phyloP scores from a whole-genome alignment of 805 yeast genomes.

The Helenozyma baotianmanensis region DNA sequence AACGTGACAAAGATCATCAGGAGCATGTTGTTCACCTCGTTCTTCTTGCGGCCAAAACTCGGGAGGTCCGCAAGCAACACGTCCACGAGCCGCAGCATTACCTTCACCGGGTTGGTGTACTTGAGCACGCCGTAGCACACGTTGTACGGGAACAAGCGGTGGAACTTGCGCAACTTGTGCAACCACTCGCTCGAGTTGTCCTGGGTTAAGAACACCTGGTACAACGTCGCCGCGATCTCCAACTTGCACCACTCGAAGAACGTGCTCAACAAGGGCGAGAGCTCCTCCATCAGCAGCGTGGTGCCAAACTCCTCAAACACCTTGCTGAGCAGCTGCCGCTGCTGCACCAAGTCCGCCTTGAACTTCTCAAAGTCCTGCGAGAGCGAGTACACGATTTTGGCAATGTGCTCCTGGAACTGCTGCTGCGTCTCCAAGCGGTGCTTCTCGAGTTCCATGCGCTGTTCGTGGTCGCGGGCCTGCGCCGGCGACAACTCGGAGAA shows the following conservation, averaged over 20 bases:
- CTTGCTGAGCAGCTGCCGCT: slow-evolving; percentile 50
- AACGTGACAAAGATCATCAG: slow-evolving; percentile 72
- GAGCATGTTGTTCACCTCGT: slow-evolving; percentile 38
- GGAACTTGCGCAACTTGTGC: slow-evolving; percentile 65
- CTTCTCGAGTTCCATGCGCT: slow-evolving; percentile 58
- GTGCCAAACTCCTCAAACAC: slow-evolving; percentile 64
- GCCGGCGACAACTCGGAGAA: slow-evolving; percentile 33
- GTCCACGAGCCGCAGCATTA: slow-evolving; percentile 76
- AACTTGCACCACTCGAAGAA: slow-evolving; percentile 80
- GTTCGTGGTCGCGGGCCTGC: slow-evolving; percentile 53
- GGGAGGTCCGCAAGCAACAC: slow-evolving; percentile 58
- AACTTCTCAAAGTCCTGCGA: slow-evolving; percentile 56
- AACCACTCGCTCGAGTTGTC: slow-evolving; percentile 78
- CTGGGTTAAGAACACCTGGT: slow-evolving; percentile 72
- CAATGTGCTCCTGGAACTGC: slow-evolving; percentile 68
- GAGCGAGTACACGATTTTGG: slow-evolving; percentile 50
- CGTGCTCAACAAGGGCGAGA: slow-evolving; percentile 63
- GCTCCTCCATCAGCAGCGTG: slow-evolving; percentile 46
- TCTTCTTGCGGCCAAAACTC: slow-evolving; percentile 15
- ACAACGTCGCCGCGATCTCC: slow-evolving; percentile 79
- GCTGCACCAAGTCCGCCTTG: slow-evolving; percentile 47
- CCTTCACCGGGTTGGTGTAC: slow-evolving; percentile 82
- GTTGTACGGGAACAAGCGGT: slow-evolving; percentile 73
- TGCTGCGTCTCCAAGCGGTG: slow-evolving; percentile 56
- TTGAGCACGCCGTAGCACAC: slow-evolving; percentile 71